Base-by-base conservation (phyloP, 2,329 filamentous ascomycete genomes). In the Aspergillus pseudoterreus region DNA sequence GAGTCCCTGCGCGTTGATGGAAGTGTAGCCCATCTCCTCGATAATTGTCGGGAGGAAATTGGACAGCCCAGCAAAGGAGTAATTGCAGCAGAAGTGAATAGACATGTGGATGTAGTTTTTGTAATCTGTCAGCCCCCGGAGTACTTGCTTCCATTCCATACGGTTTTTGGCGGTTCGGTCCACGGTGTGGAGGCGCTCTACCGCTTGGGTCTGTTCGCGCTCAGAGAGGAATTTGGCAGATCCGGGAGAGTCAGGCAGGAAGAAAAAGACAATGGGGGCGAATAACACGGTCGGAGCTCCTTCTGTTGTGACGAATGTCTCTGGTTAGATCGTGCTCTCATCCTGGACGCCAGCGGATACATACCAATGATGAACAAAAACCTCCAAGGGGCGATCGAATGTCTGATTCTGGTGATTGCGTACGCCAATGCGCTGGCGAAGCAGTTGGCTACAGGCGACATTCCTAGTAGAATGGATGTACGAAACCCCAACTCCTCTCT, bases 301-400 rank as follows among this genome's bases (percentile, higher is more conserved):
- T 47, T 64, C 62, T 63, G 42, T 50, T 30, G 27, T 30, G 6
- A 6, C 3, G 27, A 10, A 9, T 10, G 9, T 2, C 22, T 6
- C 8, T 30, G 27, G 27, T 30, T 30, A 30, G 27, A 27, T 30
- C 6, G 27, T 30, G 22, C 4, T 30, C 27, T 30, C 6, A 9
- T 9, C 3, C 27, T 4, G 27, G 8, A 30, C 3, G 3, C 27
- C 27, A 30, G 27, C 27, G 38, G n/a, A 6, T 9, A 42, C 58
- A 51, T 48, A 67, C 66, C 68, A 44, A 76, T 74, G 4, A 78
- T 61, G 54, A 82, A 82, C 3, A 82, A 58, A 2, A 80, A 71
- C 33, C 68, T 50, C 71, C 71, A 75, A 21, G 64, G 56, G 17
- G 60, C 58, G 3, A 62, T 41, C 4, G 50, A 53, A 21, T 55